Base-by-base conservation (phyloP, 2,329 filamentous ascomycete genomes). In the Fusarium sp. region DNA sequence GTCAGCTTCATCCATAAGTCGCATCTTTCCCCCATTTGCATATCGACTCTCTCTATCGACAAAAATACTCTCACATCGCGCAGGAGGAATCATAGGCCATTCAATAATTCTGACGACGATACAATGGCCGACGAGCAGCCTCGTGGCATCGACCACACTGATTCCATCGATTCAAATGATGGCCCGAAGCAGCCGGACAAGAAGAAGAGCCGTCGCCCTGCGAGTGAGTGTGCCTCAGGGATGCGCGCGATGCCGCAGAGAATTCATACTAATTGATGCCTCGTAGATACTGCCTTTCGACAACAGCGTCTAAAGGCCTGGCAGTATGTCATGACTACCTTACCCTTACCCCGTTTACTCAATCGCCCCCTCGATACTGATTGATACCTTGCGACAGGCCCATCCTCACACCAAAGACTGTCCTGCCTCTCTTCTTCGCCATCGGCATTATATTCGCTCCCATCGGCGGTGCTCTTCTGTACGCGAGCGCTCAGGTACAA, bases 301-400 rank as follows among this genome's bases (percentile, higher is more conserved):
- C 96, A 99, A 82, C 96, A 99, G 84, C 91, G 96, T 80, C 85
- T 99, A 82, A 98, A 98, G 85, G 96, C 96, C 85, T 99, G 96
- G 96, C 96, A 99, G 92, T 97, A 87, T 83, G 94, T 78, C 21
- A 25, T 42, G 14, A 93, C 73, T 27, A 33, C 31, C 33, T 69
- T 29, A 27, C 27, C 33, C 29, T 56, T 58, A 63, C 60, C 60
- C 38, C 60, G 27, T 44, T 25, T 60, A 60, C 61, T 61, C 42
- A 56, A 45, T 52, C 35, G 21, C 41, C 27, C n/a, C 51, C 64
- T 60, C 62, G 54, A 76, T 70, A 76, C 84, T 86, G 78, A 87
- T 81, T 86, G 78, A 87, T 81, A 58, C 21, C 38, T 58, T 60
- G 70, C 75, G 23, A 75, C 79, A 96, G 94, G 84, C 95, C 95